Base-by-base conservation (phyloP, 441 rosid genomes). In the Lepidium campestre region DNA sequence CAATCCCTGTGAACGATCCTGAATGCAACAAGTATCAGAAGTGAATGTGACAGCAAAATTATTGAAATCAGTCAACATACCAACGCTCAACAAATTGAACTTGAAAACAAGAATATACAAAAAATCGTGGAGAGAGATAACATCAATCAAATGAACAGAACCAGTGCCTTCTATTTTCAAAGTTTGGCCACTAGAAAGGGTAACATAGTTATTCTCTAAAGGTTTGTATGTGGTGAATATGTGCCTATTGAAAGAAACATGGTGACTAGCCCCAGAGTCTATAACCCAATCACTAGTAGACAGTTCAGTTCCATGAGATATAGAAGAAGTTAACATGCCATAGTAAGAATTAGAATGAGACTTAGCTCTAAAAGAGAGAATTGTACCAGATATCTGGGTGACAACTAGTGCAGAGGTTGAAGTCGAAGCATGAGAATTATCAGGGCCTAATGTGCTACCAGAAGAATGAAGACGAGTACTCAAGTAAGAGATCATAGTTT, bases 371-470 rank as follows among this genome's bases (percentile, higher is more conserved):
- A 52, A 19, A 18, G 48, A 1, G 1, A 18, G 6, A 4, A 17
- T 3, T 1, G 48, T 44, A 44, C 50, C 4, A 10, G 23, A 0
- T 0, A 31, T 6, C 13, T 27, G 13, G 8, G 11, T 25, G 11
- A 50, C 14, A 0, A 8, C 4, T 25, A 3, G 56, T 3, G 3
- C 56, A n/a, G 3, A n/a, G 7, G 19, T 7, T 1, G 20, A 50
- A 50, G 35, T n/a, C 12, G 9, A 49, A 4, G 19, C 35, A 25
- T 18, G 14, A 49, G 11, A 1, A 0, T 25, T 7, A 25, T 3
- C 1, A 2, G 17, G 10, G 1, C 0, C 2, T 2, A 10, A 0
- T 25, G 3, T 34, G 2, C 4, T 5, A 25, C 0, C 1, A 6
- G 55, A 0, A 7, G 35, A 13, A 4, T 25, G 35, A 25, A 49